phyloP scores from a whole-genome alignment of 2,329 filamentous ascomycete genomes.

The Zymoseptoria crescenta region DNA sequence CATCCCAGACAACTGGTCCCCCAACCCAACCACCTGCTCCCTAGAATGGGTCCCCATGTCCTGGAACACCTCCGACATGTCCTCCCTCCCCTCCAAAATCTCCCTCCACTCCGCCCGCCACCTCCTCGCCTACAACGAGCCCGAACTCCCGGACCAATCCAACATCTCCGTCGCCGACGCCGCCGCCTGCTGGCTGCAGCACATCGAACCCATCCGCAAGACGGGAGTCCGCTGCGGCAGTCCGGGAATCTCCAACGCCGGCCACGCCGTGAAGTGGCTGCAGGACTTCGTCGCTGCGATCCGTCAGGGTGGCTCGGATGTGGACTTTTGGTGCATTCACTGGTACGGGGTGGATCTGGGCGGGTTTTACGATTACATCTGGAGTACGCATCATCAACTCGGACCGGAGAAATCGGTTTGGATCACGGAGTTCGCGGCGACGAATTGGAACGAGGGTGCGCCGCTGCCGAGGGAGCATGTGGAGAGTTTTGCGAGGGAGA shows the following conservation, averaged over 20 bases:
- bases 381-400: conserved; percentile 18
- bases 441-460: conserved; percentile 25
- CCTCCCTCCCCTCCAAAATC: conserved; percentile 19
- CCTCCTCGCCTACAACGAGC: conserved; percentile 27
- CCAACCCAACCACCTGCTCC: conserved; percentile 17
- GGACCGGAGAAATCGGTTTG: conserved; percentile 14
- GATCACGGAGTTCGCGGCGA: conserved; percentile 28
- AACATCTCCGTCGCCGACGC: conserved; percentile 25
- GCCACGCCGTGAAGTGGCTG: conserved; percentile 23
- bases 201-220: conserved; percentile 25
- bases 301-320: conserved; percentile 19
- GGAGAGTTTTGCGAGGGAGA: conserved; percentile 22
- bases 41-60: conserved; percentile 28
- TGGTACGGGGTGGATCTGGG: conserved; percentile 27
- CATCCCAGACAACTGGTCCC: conserved; percentile 25
- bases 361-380: conserved; percentile 29
- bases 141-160: conserved; percentile 26
- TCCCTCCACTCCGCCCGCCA: conserved; percentile 3
- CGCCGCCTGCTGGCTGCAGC: conserved; percentile 21
- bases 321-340: conserved; percentile 27
- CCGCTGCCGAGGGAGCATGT: conserved; percentile 24
- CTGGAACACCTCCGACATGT: conserved; percentile 26
- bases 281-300: conserved; percentile 22
- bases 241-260: conserved; percentile 25
- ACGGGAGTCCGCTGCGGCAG: conserved; percentile 19